Conservation (phyloP, 306 rosid genomes). For the Vigna unguiculata region DNA sequence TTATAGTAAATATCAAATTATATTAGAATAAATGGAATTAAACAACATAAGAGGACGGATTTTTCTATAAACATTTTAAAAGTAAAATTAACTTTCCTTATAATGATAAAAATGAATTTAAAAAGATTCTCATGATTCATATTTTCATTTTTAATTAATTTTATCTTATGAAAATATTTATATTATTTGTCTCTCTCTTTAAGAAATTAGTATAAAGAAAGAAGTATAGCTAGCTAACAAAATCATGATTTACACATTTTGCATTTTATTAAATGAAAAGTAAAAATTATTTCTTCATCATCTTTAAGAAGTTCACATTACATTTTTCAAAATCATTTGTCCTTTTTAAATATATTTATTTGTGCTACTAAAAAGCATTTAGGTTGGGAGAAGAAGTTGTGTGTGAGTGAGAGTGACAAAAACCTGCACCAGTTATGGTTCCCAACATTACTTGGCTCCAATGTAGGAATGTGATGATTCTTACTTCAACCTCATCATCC, state of each 20-base stretch:
- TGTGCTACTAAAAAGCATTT: neutral
- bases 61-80: too few relatives aligned
- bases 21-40: too few relatives aligned
- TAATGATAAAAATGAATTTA: too few relatives aligned
- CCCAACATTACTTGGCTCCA: neutral
- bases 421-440: neutral
- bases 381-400: neutral
- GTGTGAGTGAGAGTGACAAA: neutral
- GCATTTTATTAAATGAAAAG: neutral
- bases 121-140: too few relatives aligned
- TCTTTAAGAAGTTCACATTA: neutral
- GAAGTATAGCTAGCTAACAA: neutral
- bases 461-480: conserved; percentile 19
- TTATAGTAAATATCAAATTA: too few relatives aligned
- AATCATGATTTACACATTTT: neutral
- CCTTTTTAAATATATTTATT: neutral
- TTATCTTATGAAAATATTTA: too few relatives aligned
- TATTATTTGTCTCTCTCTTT: too few relatives aligned
- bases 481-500: conserved; percentile 8
- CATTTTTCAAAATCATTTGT: neutral
- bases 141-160: too few relatives aligned
- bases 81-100: too few relatives aligned
- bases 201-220: too few relatives aligned
- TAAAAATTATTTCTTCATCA: neutral
- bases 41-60: too few relatives aligned